Conservation (phyloP, 305 asterid genomes). For the Fraxinus latifolia region DNA sequence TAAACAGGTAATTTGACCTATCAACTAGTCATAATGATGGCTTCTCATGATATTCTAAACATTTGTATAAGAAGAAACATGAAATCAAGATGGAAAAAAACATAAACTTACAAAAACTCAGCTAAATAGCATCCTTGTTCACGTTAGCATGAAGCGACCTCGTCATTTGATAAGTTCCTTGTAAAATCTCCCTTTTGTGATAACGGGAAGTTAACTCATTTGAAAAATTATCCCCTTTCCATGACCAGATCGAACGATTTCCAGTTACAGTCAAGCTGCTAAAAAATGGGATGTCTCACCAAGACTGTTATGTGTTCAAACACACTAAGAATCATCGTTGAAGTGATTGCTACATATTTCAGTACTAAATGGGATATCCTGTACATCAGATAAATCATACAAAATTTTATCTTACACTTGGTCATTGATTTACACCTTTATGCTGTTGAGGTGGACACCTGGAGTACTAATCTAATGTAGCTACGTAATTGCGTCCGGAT, state of each 20-base stretch:
- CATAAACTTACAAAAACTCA: constrained; percentile 57
- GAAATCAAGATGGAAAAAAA: neutral
- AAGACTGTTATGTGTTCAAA: neutral
- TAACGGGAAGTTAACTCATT: constrained; percentile 38
- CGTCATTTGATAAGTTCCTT: constrained; percentile 57
- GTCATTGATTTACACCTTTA: too few species aligned
- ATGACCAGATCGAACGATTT: constrained; percentile 36
- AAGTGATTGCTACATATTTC: neutral
- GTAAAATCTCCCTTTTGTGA: constrained; percentile 55
- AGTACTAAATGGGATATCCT: neutral
- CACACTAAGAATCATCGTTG: neutral
- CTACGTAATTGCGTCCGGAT: too few species aligned
- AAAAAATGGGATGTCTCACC: constrained; percentile 10
- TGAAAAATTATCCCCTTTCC: constrained; percentile 25
- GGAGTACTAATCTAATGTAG: too few species aligned
- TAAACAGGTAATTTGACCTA: too few species aligned
- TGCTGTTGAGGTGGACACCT: too few species aligned
- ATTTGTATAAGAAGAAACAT: neutral
- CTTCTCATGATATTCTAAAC: too few species aligned
- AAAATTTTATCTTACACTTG: too few species aligned
- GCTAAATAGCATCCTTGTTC: constrained; percentile 53
- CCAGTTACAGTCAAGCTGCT: constrained; percentile 64
- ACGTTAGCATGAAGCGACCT: constrained; percentile 71
- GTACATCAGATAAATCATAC: neutral
- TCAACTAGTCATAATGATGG: too few species aligned